A percentile compares a stretch with the other conserved stretches of the same genome.
phyloP scores from a whole-genome alignment of 495 filamentous ascomycete species.

The Delitschia confertaspora region DNA sequence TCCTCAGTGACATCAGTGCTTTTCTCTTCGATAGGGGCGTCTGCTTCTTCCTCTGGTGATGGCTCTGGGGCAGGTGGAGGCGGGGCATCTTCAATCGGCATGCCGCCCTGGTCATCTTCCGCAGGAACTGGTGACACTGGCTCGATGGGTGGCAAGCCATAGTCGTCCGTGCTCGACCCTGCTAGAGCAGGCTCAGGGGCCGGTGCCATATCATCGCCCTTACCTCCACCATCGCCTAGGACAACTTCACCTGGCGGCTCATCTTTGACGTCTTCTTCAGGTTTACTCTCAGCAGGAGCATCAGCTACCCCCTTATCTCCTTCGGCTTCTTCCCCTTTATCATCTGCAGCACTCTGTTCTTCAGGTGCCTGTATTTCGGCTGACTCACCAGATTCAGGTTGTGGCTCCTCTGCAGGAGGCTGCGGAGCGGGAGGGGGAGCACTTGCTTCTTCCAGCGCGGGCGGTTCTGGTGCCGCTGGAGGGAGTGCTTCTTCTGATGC shows the following conservation, averaged over 20 bases:
- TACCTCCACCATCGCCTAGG: background rate
- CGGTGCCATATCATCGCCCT: background rate
- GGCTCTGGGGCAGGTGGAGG: background rate
- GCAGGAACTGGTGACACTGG: background rate
- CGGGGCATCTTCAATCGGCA: background rate
- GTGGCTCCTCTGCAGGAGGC: too few species aligned
- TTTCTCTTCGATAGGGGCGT: too few species aligned
- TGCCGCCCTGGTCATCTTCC: too few species aligned
- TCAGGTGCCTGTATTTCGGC: too few species aligned
- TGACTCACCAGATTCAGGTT: too few species aligned
- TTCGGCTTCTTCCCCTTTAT: too few species aligned
- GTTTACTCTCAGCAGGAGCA: background rate
- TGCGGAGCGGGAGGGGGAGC: background rate
- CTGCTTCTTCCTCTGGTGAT: background rate
- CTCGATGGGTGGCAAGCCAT: too few species aligned
- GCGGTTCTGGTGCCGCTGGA: background rate
- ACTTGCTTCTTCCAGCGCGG: background rate
- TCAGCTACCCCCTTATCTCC: background rate
- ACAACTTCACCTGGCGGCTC: conserved; percentile 5
- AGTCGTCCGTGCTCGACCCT: too few species aligned
- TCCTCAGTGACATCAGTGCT: too few species aligned
- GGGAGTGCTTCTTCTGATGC: background rate
- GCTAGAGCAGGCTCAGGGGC: too few species aligned
- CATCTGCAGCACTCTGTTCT: conserved; percentile 2
- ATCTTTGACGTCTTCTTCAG: conserved; percentile 7